Percentiles rank a stretch among this genome's conserved stretches.
Conservation (phyloP, 192 early-diverging fungal genomes). For the Rhizophlyctis rosea region DNA sequence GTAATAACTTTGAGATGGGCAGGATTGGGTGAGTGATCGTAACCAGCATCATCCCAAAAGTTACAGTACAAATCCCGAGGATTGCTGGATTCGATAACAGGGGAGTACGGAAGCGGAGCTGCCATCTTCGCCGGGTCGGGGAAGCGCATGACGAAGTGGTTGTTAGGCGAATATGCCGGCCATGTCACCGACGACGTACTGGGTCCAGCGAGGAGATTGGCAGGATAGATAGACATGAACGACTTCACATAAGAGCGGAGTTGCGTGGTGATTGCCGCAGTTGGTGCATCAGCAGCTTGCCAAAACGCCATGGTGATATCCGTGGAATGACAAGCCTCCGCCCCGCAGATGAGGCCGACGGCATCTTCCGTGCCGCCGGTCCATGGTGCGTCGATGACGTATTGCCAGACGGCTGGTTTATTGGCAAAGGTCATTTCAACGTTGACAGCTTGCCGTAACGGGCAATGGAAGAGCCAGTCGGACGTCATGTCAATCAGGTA, state of each 20-base stretch:
- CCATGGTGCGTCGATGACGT: conserved; percentile 31
- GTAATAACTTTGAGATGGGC: background rate
- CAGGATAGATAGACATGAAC: too few species aligned
- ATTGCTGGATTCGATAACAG: conserved; percentile 12
- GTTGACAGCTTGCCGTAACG: conserved; percentile 2
- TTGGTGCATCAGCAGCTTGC: conserved; percentile 19
- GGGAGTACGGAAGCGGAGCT: background rate
- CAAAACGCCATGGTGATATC: conserved; percentile 28
- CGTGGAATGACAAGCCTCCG: conserved; percentile 28
- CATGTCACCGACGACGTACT: too few species aligned
- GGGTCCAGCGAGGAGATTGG: too few species aligned
- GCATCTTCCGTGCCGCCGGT: conserved; percentile 26
- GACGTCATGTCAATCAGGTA: conserved; percentile 15
- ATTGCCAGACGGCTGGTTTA: conserved; percentile 20
- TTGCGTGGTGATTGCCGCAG: too few species aligned
- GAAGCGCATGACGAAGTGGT: conserved; percentile 14
- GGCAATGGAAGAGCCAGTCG: conserved; percentile 25
- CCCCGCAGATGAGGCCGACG: conserved; percentile 23
- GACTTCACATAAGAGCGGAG: too few species aligned
- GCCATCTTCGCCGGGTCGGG: background rate
- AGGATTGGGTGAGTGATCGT: conserved; percentile 11
- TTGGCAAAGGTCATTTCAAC: background rate
- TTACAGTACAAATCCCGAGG: conserved; percentile 6
- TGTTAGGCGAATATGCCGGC: too few species aligned
- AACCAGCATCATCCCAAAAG: conserved; percentile 18